A percentile compares a stretch with the other conserved stretches of the same genome.
phyloP scores from a whole-genome alignment of 1,284 basidiomycete species.

The Irpex rosettiformis region DNA sequence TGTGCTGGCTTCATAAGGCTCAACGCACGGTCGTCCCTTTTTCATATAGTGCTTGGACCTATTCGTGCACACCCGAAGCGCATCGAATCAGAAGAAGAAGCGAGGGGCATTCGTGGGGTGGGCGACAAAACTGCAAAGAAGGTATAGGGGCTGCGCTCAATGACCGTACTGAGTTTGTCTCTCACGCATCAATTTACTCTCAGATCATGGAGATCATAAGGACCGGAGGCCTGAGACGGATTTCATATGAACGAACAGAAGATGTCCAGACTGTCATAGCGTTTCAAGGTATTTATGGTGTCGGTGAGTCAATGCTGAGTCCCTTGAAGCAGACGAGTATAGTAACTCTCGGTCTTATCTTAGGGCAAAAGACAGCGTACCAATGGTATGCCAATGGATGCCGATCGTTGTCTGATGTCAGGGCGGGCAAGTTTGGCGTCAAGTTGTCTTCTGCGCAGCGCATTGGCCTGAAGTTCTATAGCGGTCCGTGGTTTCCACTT shows the following conservation, averaged over 20 bases:
- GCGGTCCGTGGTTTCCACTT: slow-evolving; percentile 44
- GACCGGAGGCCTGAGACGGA: slow-evolving; percentile 63
- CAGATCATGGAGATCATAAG: slow-evolving; percentile 77
- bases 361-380: slow-evolving; percentile 61
- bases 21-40: not conserved
- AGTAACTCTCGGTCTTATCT: no score
- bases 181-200: not conserved
- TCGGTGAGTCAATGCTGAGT: slow-evolving; percentile 49
- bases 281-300: slow-evolving; percentile 83
- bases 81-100: slow-evolving; percentile 63
- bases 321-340: no score
- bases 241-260: slow-evolving; percentile 58
- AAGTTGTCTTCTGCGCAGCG: slow-evolving; percentile 63
- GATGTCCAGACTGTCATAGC: slow-evolving; percentile 49
- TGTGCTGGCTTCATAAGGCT: not conserved
- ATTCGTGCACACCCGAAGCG: slow-evolving; percentile 41
- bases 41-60: not conserved
- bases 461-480: slow-evolving; percentile 77
- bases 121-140: slow-evolving; percentile 76
- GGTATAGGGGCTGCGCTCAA: slow-evolving; percentile 34
- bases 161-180: not conserved
- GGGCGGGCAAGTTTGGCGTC: slow-evolving; percentile 53
- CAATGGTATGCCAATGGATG: slow-evolving; percentile 77
- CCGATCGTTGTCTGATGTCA: slow-evolving; percentile 74
- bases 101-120: slow-evolving; percentile 58